Evolutionary conservation across 306 rosid genomes (phyloP), one percentile per base, ranked within the genome.

Genomic region (Trifolium dubium): DNA sequence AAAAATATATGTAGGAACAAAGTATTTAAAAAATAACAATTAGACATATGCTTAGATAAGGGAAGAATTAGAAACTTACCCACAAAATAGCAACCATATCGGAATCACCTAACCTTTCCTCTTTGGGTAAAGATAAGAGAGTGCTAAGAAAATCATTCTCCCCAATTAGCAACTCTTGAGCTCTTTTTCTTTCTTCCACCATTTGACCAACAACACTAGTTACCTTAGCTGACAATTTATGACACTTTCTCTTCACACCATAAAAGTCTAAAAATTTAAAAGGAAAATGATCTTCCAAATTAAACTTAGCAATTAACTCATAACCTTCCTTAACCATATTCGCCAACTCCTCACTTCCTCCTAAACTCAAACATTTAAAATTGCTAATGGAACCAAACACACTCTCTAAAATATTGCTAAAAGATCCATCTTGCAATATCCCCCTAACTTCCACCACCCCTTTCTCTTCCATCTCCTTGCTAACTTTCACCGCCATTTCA

Each of bases 11-110:
- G 23, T 23, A 23, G 1, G 23, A 0, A 23, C 23, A 23, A 23
- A 23, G 23, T 0, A 23, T 23, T 23, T 23, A 1, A 23, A 23
- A 23, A 23, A 23, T 23, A 23, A 23, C 23, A 23, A 23, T 23
- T 23, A 23, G 23, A 23, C 44, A 40, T 9, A 40, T 40, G 44
- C 44, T 2, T 40, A 40, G 44, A 8, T 40, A 14, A 44, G 50
- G 11, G 6, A 44, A 44, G n/a, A 44, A 43, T 10, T 43, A 13
- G 5, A 39, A 65, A 53, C 82, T 81, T 84, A 93, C 98, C 98
- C 98, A 93, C 18, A 91, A 50, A 73, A 93, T 73, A 68, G 98
- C 87, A 12, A 88, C 88, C 96, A 77, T 80, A 70, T 93, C 98
- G 2, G 91, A 72, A 60, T 91, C 87, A 60, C 32, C 71, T 11